Evolutionary conservation across 768 basidiomycete species (phyloP).

Genomic region (Pleurotus platypus): DNA sequence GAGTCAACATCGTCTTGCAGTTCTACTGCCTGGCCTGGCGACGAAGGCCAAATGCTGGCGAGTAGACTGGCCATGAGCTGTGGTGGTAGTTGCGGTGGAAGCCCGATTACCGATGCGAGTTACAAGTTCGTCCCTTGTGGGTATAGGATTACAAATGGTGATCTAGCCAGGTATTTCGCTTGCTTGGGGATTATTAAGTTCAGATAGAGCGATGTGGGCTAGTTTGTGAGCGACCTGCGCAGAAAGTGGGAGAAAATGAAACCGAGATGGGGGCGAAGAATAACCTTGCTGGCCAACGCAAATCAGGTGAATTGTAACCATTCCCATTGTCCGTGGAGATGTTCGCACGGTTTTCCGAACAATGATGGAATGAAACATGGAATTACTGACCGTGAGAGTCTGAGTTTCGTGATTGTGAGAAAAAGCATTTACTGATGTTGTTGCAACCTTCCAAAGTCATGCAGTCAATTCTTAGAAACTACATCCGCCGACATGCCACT

Average conservation of each 20-base stretch:
- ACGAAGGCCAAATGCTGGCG: slow-evolving; percentile 7
- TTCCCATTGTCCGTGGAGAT: neutral
- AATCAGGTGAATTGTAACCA: slow-evolving; percentile 5
- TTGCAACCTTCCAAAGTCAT: neutral
- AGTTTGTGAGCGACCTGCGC: slow-evolving; percentile 5
- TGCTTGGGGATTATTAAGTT: neutral
- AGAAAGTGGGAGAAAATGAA: neutral
- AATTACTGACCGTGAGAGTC: too few relatives aligned
- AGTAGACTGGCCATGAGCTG: slow-evolving; percentile 9
- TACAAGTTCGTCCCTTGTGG: neutral
- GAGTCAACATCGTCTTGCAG: slow-evolving; percentile 14
- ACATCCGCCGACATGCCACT: slow-evolving; percentile 1
- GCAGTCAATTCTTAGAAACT: neutral
- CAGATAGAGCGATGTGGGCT: neutral
- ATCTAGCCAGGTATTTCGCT: neutral
- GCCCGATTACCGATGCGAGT: slow-evolving; percentile 5
- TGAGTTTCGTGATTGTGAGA: too few relatives aligned
- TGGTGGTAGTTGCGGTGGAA: neutral
- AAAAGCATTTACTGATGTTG: too few relatives aligned
- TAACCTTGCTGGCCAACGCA: slow-evolving; percentile 4
- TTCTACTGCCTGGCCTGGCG: slow-evolving; percentile 14
- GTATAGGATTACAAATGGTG: neutral
- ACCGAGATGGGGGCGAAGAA: neutral
- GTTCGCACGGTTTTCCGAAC: slow-evolving; percentile 3
- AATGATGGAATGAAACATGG: neutral